Evolutionary conservation across 2,329 filamentous ascomycete genomes (phyloP).

Genomic region (Didymellaceae sp.): DNA sequence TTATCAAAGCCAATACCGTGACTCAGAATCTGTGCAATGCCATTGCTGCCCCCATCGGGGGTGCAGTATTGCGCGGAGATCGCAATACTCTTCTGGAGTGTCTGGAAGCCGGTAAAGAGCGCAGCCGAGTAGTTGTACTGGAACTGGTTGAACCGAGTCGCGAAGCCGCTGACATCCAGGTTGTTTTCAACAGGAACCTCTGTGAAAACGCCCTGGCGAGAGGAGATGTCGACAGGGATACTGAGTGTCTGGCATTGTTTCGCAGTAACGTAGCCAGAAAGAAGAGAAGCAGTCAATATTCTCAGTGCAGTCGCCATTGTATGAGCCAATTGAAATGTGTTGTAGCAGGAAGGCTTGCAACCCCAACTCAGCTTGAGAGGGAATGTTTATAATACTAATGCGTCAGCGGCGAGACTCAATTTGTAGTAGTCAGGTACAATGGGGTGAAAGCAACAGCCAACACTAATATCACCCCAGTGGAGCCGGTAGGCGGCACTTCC

Average conservation of each 20-base stretch:
- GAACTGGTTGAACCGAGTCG: conserved; percentile 33
- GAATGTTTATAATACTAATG: no score
- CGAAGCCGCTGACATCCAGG: conserved; percentile 64
- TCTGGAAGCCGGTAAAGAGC: conserved; percentile 57
- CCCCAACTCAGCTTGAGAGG: background rate
- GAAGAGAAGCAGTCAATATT: conserved; percentile 22
- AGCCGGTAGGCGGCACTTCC: conserved; percentile 3
- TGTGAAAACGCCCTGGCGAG: conserved; percentile 62
- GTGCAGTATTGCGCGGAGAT: conserved; percentile 68
- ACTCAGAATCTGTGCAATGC: conserved; percentile 56
- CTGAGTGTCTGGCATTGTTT: conserved; percentile 58
- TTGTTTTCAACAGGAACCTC: conserved; percentile 57
- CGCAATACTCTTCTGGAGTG: conserved; percentile 61
- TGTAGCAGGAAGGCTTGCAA: background rate
- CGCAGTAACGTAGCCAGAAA: conserved; percentile 29
- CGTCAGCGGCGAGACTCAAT: conserved; percentile 6
- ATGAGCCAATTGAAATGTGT: background rate
- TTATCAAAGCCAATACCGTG: conserved; percentile 64
- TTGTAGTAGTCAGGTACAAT: conserved; percentile 1
- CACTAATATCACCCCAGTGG: background rate
- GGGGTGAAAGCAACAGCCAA: conserved; percentile 4
- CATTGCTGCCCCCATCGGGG: conserved; percentile 52
- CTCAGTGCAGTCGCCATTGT: conserved; percentile 21
- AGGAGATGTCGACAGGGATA: conserved; percentile 62
- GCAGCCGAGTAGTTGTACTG: conserved; percentile 55